Percentiles rank a stretch among this genome's conserved stretches.
Conservation (phyloP, 2,329 filamentous ascomycete species). For the Fusarium domesticum region DNA sequence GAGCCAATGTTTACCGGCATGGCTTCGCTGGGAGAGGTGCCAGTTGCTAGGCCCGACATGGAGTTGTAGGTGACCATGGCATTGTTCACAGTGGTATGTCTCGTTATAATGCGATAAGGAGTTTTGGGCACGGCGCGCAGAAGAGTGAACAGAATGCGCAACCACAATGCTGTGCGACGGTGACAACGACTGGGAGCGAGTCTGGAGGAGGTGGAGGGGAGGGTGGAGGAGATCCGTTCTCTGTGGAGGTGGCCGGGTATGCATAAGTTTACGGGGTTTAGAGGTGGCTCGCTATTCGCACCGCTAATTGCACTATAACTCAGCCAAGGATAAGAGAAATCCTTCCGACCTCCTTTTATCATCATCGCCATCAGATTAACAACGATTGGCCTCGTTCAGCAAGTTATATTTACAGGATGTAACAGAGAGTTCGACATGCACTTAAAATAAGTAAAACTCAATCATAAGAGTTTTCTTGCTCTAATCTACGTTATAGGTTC, state of each 20-base stretch:
- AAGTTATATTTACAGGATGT: too few species aligned
- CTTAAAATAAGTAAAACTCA: too few species aligned
- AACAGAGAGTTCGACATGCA: too few species aligned
- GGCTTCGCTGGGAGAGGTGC: slow-evolving; percentile 43
- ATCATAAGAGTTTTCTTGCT: too few species aligned
- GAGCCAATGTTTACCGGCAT: slow-evolving; percentile 45
- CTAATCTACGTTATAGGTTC: too few species aligned
- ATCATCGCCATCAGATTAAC: too few species aligned
- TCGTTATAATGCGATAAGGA: slow-evolving; percentile 29
- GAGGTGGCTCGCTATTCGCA: not conserved
- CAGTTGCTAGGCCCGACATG: slow-evolving; percentile 49
- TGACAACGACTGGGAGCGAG: slow-evolving; percentile 12
- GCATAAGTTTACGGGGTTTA: not conserved
- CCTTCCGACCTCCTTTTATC: too few species aligned
- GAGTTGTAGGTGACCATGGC: slow-evolving; percentile 59
- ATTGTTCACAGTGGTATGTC: slow-evolving; percentile 39
- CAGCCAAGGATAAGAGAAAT: too few species aligned
- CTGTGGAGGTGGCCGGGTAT: slow-evolving; percentile 22
- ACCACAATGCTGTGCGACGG: slow-evolving; percentile 2
- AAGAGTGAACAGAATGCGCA: slow-evolving; percentile 1
- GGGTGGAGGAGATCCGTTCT: slow-evolving; percentile 15
- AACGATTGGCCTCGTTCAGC: too few species aligned
- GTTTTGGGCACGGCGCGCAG: slow-evolving; percentile 16
- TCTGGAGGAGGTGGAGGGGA: slow-evolving; percentile 4
- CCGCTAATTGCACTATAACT: not conserved